Conservation (phyloP, 192 early-diverging fungal species). For the Backusella sp. region DNA sequence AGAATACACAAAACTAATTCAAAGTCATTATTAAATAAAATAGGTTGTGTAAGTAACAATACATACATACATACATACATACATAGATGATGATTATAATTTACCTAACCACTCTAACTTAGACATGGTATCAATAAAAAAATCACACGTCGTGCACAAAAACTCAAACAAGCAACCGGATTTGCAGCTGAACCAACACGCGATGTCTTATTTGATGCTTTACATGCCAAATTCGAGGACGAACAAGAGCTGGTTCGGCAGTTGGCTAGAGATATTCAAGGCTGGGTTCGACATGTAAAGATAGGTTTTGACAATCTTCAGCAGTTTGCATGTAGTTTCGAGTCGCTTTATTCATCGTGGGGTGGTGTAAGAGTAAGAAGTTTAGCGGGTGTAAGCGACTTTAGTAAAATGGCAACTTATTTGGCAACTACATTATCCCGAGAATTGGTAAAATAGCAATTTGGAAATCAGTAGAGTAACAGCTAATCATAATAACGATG, state of each 20-base stretch:
- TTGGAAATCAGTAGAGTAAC: background rate
- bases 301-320: constrained; percentile 5
- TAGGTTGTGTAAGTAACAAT: constrained; percentile 33
- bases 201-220: constrained; percentile 13
- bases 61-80: background rate
- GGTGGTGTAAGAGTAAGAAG: constrained; percentile 17
- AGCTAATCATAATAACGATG: background rate
- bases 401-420: constrained; percentile 29
- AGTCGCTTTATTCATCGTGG: constrained; percentile 41
- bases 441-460: constrained; percentile 27
- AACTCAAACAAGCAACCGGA: constrained; percentile 65
- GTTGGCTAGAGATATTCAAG: constrained; percentile 14
- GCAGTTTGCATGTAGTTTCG: background rate
- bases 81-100: background rate
- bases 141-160: constrained; percentile 58
- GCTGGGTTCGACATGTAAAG: constrained; percentile 20
- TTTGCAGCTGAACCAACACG: constrained; percentile 32
- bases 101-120: constrained; percentile 1
- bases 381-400: constrained; percentile 26
- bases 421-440: constrained; percentile 35
- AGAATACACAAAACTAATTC: background rate
- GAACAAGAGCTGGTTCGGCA: constrained; percentile 19
- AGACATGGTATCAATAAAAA: constrained; percentile 75
- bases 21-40: background rate
- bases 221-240: constrained; percentile 14